Evolutionary conservation across 345 rosid species (phyloP), one percentile per base, ranked within the genome.

Genomic region (Eucalyptus fibrosa): DNA sequence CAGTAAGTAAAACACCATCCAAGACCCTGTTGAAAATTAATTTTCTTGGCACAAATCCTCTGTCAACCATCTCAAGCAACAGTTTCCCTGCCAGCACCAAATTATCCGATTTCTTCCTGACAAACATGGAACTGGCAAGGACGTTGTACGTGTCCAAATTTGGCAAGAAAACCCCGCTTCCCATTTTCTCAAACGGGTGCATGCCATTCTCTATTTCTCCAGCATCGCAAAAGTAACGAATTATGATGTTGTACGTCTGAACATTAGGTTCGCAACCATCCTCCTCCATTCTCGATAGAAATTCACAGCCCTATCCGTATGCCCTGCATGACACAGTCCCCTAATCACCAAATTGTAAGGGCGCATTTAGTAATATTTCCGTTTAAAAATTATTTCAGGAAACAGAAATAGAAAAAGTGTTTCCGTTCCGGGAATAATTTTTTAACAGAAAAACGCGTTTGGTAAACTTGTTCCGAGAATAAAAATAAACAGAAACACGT

Each of bases 21-120:
- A 97, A 86, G 91, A 97, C 95, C 88, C 95, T 93, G 89, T 94
- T 96, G 92, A 96, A 96, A 90, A 93, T 95, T 88, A 97, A 93
- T 81, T 88, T 97, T 90, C 96, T 91, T 5, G 99, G 97, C 50
- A 94, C 88, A 92, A 96, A 97, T 87, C 98, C 97, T 92, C 99
- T 94, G 90, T 94, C 99, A 91, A 96, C 95, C 99, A 97, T 97
- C 93, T 97, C 98, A 90, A 97, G 55, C 91, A 97, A 92, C 89
- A 96, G 69, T 87, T 94, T 94, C 89, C 99, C 98, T 9, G 98
- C 99, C 82, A 95, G 93, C 89, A 96, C 50, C 92, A 96, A 89
- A 92, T 97, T 94, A 86, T 94, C 95, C 1, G 96, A 91, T 91
- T 87, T 96, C 94, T 96, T 97, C 91, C 97, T 94, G 87, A 94